Conservation (phyloP, 805 yeast genomes). For the Candida chilensis region DNA sequence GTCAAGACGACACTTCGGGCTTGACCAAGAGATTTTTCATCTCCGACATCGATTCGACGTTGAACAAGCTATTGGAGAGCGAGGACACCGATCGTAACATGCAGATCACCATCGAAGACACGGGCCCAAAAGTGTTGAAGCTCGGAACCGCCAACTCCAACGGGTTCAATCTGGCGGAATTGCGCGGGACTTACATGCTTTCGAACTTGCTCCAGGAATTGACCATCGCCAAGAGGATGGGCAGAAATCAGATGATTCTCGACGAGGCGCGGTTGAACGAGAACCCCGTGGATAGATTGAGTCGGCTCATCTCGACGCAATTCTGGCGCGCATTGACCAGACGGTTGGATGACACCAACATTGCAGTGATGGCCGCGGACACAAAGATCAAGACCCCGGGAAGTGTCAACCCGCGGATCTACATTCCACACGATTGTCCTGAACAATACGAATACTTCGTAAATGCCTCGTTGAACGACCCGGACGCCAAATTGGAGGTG, state of each 20-base stretch:
- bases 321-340: slow-evolving; percentile 82
- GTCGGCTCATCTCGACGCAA: slow-evolving; percentile 61
- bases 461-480: slow-evolving; percentile 42
- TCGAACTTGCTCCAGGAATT: slow-evolving; percentile 82
- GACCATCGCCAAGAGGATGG: slow-evolving; percentile 76
- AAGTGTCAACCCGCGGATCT: slow-evolving; percentile 62
- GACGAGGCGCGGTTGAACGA: slow-evolving; percentile 82
- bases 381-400: slow-evolving; percentile 61
- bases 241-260: slow-evolving; percentile 66
- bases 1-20: slow-evolving; percentile 40
- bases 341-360: slow-evolving; percentile 48
- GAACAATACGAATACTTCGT: slow-evolving; percentile 69
- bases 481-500: slow-evolving; percentile 57
- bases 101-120: slow-evolving; percentile 82
- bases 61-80: slow-evolving; percentile 54
- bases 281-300: slow-evolving; percentile 75
- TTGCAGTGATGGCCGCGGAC: slow-evolving; percentile 67
- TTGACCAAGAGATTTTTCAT: slow-evolving; percentile 51
- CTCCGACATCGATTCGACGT: slow-evolving; percentile 64
- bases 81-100: slow-evolving; percentile 83
- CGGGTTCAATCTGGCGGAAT: slow-evolving; percentile 64
- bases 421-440: slow-evolving; percentile 58
- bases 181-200: slow-evolving; percentile 85
- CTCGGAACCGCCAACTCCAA: slow-evolving; percentile 79
- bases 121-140: slow-evolving; percentile 73